Evolutionary conservation across 352 stramenopile species (phyloP), one percentile per base, ranked within the genome.

Genomic region (Bremia lactucae): DNA sequence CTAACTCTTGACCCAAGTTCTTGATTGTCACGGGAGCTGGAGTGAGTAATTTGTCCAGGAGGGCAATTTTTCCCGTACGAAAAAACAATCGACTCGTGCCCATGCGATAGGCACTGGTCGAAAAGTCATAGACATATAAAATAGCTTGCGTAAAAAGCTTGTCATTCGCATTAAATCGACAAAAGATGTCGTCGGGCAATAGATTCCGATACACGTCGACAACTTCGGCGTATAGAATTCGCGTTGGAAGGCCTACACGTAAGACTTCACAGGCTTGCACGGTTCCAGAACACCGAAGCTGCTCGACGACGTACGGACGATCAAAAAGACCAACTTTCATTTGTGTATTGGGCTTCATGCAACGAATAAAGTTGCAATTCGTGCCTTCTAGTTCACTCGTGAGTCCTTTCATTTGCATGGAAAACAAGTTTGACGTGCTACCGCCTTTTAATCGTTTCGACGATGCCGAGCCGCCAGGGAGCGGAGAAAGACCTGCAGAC

Each of bases 281-380:
- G 0, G 65, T 87, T 42, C 69, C 79, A 0, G 71, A 88, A 52
- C 72, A 86, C 8, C 67, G 72, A 7, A 87, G 55, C 46, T 83
- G 75, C 37, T 86, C 78, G 9, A 84, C 77, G 9, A 85, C 79
- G 36, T 83, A 93, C 19, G 59, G 63, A 20, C 76, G 75, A 45
- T 81, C 80, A 35, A 85, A 93, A 10, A 81, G 31, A 13, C 90
- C 81, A 0, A 83, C 57, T 42, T 92, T 81, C 74, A 97, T 97
- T 28, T 83, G 62, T n/a, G 75, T 95, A 68, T 97, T 97, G 0
- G 92, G 92, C 62, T 97, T 97, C 61, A 97, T 96, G 65, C 89
- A 97, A 33, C 88, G 82, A 52, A 97, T 84, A 54, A 97, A 97
- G 48, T 94, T 94, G 42, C 87, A 93, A 42, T 79, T 82, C 19